Conservation (phyloP, 352 stramenopile genomes). For the Phytophthora niederhauseri region DNA sequence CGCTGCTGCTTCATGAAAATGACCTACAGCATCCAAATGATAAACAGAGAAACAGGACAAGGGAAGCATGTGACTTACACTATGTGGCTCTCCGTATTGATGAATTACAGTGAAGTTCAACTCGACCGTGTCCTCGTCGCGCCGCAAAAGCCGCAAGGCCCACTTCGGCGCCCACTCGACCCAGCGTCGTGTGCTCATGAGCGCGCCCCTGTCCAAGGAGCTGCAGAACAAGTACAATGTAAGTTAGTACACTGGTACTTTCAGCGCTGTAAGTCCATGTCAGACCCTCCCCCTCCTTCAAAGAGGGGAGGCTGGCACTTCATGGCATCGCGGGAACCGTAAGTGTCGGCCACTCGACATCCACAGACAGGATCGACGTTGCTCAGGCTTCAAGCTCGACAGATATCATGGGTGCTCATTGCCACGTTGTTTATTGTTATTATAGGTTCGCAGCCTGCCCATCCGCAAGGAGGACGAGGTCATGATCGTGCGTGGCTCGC, state of each 20-base stretch:
- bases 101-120: conserved; percentile 92
- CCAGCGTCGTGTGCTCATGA: conserved; percentile 97
- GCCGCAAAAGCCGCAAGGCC: conserved; percentile 99
- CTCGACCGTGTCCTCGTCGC: conserved; percentile 94
- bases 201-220: conserved; percentile 98
- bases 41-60: not conserved
- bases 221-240: conserved; percentile 99
- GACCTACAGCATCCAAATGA: not conserved
- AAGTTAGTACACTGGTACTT: conserved; percentile 92
- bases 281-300: conserved; percentile 36
- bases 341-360: conserved; percentile 56
- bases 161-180: conserved; percentile 99
- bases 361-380: conserved; percentile 2
- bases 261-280: conserved; percentile 91
- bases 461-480: conserved; percentile 99
- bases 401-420: conserved; percentile 1
- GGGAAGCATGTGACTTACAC: not conserved
- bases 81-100: not conserved
- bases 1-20: not conserved
- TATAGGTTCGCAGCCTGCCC: conserved; percentile 96
- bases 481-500: conserved; percentile 96
- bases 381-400: not conserved
- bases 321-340: conserved; percentile 88
- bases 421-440: not conserved
- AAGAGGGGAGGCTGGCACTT: conserved; percentile 70